Conservation (phyloP, 179 eudicot species). For the Drosera spatulata region DNA sequence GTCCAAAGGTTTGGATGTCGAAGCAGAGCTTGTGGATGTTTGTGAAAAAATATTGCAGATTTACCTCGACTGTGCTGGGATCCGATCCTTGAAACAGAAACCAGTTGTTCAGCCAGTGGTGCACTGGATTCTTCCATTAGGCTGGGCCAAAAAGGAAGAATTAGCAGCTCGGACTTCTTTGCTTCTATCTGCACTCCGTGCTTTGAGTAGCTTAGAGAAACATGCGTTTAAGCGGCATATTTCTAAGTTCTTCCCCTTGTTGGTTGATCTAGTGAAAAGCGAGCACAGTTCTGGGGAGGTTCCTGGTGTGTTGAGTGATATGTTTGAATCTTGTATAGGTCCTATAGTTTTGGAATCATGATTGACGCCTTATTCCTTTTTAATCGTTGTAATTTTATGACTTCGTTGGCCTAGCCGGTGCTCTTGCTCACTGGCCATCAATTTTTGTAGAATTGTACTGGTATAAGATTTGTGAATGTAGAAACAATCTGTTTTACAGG, state of each 20-base stretch:
- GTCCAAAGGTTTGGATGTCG: too few relatives aligned
- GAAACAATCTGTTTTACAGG: too few relatives aligned
- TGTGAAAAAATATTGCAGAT: too few relatives aligned
- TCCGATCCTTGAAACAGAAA: constrained; percentile 19
- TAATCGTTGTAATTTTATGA: too few relatives aligned
- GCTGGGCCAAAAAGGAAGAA: constrained; percentile 78
- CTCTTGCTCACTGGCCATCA: too few relatives aligned
- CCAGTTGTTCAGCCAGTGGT: constrained; percentile 15
- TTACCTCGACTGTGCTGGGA: constrained; percentile 31
- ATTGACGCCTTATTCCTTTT: not conserved
- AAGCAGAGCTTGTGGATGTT: too few relatives aligned
- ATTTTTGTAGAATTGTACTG: too few relatives aligned
- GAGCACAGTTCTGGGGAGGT: constrained; percentile 57
- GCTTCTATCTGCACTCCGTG: constrained; percentile 47
- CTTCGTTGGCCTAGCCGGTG: too few relatives aligned
- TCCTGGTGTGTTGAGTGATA: constrained; percentile 32
- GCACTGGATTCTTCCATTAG: constrained; percentile 76
- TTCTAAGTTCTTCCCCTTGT: constrained; percentile 53
- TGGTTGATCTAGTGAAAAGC: constrained; percentile 54
- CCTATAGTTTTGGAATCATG: constrained; percentile 31
- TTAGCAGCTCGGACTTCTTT: constrained; percentile 71
- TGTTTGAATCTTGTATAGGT: constrained; percentile 53
- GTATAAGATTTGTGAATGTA: too few relatives aligned
- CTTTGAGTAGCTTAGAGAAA: constrained; percentile 39
- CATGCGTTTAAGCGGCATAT: constrained; percentile 46